These are phyloP conservation scores for Hondaea fermentalgiana DNA, from an alignment of 108 stramenopile species.

Conservation along the genomic window DNA sequence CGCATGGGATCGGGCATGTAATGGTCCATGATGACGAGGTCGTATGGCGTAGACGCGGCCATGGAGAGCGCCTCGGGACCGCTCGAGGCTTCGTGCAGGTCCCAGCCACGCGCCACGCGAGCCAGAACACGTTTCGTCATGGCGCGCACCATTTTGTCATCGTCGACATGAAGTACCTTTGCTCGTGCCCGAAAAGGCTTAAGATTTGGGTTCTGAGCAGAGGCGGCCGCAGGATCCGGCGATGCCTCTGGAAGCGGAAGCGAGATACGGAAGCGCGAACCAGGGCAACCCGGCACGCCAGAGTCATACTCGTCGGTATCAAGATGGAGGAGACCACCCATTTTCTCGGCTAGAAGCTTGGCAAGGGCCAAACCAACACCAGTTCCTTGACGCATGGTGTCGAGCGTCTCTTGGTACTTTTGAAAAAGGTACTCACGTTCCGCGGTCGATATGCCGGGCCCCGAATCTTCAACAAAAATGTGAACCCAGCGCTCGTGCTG, in stretches of 20 bases:
- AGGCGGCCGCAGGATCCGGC: background rate
- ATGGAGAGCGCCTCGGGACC: background rate
- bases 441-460: background rate
- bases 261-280: background rate
- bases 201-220: background rate
- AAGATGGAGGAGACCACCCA: background rate
- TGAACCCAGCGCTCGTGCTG: background rate
- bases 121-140: background rate
- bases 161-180: background rate
- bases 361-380: background rate
- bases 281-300: background rate
- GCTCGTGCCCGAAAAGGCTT: background rate
- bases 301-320: background rate
- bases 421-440: background rate
- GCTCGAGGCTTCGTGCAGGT: background rate
- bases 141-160: background rate
- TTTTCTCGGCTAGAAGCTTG: background rate
- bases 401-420: background rate
- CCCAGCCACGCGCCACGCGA: background rate
- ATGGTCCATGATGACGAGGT: constrained; percentile 5
- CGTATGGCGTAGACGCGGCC: background rate
- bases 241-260: background rate
- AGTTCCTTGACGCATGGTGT: background rate
- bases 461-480: background rate
- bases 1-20: background rate